These are phyloP conservation scores for Annona cherimola DNA, from an alignment of 164 flowering plant genomes.

Conservation along the genomic window DNA sequence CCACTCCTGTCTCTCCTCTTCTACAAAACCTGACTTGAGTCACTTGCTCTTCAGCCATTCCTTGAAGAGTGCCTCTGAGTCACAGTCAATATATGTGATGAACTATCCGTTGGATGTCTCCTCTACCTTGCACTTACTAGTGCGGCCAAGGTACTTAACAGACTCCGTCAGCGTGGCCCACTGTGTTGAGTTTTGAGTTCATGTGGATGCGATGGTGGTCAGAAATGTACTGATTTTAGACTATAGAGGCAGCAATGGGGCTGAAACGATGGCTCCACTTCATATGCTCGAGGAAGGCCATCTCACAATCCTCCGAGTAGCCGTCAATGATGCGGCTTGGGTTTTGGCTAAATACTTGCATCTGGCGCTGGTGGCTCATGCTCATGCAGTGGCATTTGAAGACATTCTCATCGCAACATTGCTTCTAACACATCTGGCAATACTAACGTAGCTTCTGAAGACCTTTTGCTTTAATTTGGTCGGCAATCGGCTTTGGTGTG, in stretches of 20 bases:
- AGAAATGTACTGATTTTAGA: constrained; percentile 75
- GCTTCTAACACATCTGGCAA: constrained; percentile 96
- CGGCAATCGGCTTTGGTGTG: constrained; percentile 86
- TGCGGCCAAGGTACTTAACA: constrained; percentile 65
- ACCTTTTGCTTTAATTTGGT: constrained; percentile 83
- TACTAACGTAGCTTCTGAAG: constrained; percentile 86
- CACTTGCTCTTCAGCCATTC: constrained; percentile 71
- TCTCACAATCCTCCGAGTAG: constrained; percentile 72
- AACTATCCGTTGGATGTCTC: constrained; percentile 95
- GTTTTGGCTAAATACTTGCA: constrained; percentile 88
- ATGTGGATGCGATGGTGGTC: constrained; percentile 85
- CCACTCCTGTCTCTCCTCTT: constrained; percentile 81
- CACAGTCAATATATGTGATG: constrained; percentile 78
- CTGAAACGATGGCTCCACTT: constrained; percentile 80
- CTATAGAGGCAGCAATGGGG: constrained; percentile 86
- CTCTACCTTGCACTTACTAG: constrained; percentile 85
- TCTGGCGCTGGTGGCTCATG: constrained; percentile 88
- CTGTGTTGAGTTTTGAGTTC: constrained; percentile 60
- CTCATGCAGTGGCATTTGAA: constrained; percentile 97
- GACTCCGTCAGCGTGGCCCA: constrained; percentile 90
- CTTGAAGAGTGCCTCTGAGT: constrained; percentile 73
- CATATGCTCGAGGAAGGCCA: constrained; percentile 65
- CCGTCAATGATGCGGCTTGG: constrained; percentile 66
- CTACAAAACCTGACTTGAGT: constrained; percentile 57
- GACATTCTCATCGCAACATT: constrained; percentile 89